These are phyloP conservation scores for Metschnikowia similis DNA, from an alignment of 805 yeast species.

Conservation along the genomic window DNA sequence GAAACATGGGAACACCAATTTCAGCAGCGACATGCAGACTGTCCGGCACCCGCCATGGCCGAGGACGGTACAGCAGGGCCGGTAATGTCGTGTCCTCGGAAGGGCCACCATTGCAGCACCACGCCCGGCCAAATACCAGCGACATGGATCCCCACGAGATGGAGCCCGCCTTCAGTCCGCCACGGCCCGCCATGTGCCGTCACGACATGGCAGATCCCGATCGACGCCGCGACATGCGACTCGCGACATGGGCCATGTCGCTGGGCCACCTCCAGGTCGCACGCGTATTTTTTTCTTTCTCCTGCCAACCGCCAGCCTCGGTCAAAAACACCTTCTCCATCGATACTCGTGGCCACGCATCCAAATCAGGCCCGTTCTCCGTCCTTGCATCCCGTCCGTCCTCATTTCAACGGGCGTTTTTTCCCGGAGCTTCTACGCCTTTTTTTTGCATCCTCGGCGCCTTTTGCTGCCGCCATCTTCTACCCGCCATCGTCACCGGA, in stretches of 20 bases:
- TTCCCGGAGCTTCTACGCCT: not conserved
- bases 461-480: not conserved
- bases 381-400: not conserved
- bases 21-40: not conserved
- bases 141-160: not conserved
- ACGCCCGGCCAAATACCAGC: not conserved
- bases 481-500: not conserved
- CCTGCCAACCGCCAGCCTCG: conserved; percentile 4
- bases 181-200: not conserved
- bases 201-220: not conserved
- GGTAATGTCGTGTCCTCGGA: not conserved
- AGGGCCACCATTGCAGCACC: not conserved
- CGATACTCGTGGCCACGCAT: not conserved
- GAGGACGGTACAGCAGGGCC: not conserved
- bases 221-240: conserved; percentile 5
- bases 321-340: not conserved
- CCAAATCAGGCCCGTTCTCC: not conserved
- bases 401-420: not conserved
- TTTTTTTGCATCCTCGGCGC: not conserved
- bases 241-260: conserved; percentile 3
- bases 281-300: conserved; percentile 5
- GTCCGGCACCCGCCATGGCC: not conserved
- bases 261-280: conserved; percentile 1
- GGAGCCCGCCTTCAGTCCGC: no score
- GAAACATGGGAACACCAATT: not conserved